Percentiles rank a stretch among this genome's conserved stretches.
phyloP scores from a whole-genome alignment of 306 rosid species.

The Astragalus membranaceus region DNA sequence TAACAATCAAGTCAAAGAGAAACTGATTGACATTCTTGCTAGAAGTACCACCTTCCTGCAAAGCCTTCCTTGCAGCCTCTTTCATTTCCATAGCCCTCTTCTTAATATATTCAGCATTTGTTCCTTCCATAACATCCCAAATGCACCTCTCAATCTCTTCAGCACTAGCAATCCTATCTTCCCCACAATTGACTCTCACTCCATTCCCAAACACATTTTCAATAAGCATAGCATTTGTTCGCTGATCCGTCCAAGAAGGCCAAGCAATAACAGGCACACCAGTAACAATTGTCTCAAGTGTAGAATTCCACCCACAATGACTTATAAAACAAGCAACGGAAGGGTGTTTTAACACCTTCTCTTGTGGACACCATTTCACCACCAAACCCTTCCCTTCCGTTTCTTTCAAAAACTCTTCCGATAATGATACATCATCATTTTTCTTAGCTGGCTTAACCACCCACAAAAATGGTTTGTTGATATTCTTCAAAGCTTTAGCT shows the following conservation, averaged over 20 bases:
- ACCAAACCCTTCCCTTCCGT: constrained; percentile 32
- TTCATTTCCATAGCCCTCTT: constrained; percentile 37
- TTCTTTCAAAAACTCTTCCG: constrained; percentile 28
- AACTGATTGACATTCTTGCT: constrained; percentile 29
- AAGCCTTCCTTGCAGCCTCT: constrained; percentile 23
- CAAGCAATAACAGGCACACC: constrained; percentile 55
- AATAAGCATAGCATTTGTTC: constrained; percentile 44
- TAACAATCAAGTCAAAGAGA: constrained; percentile 13
- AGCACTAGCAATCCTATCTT: constrained; percentile 17
- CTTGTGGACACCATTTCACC: constrained; percentile 57
- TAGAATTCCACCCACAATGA: constrained; percentile 71
- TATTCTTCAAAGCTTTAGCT: constrained; percentile 35
- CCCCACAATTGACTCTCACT: constrained; percentile 21
- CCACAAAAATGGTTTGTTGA: constrained; percentile 49
- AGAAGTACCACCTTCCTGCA: constrained; percentile 45
- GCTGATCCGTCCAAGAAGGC: constrained; percentile 58
- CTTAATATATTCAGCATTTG: constrained; percentile 23
- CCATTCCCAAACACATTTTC: constrained; percentile 38
- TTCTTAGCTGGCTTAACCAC: constrained; percentile 32
- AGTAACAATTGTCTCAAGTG: constrained; percentile 31
- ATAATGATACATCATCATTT: neutral
- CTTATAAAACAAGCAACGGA: constrained; percentile 52
- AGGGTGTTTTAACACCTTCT: constrained; percentile 49
- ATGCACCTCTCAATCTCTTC: constrained; percentile 53
- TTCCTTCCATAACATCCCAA: constrained; percentile 37